A percentile compares a stretch with the other conserved stretches of the same genome.
Conservation (phyloP, 306 rosid genomes). For the Elaeagnus macrophylla region DNA sequence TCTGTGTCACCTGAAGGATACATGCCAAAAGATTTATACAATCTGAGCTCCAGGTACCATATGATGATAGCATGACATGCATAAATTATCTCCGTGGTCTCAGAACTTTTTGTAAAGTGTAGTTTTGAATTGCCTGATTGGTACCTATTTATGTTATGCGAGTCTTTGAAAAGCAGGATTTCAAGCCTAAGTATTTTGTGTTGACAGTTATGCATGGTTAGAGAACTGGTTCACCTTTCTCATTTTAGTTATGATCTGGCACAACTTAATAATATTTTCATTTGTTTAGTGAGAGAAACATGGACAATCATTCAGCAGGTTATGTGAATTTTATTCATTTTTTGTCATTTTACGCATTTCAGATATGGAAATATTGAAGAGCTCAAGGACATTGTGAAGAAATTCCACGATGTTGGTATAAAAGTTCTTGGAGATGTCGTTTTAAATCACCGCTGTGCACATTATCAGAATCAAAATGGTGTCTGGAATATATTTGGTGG, state of each 20-base stretch:
- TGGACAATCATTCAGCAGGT: slow-evolving; percentile 1
- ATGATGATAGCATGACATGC: background rate
- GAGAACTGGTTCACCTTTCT: too few relatives aligned
- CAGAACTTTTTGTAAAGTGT: too few relatives aligned
- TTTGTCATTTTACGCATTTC: slow-evolving; percentile 15
- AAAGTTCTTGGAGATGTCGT: slow-evolving; percentile 93
- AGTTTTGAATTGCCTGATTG: background rate
- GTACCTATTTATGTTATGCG: too few relatives aligned
- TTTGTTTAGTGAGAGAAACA: background rate
- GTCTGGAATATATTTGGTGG: slow-evolving; percentile 97
- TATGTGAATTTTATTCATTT: slow-evolving; percentile 11
- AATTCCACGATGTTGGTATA: slow-evolving; percentile 54
- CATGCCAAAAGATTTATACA: slow-evolving; percentile 89
- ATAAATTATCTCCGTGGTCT: too few relatives aligned
- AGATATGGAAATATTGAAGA: slow-evolving; percentile 83
- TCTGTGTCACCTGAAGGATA: slow-evolving; percentile 94
- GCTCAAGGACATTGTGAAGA: slow-evolving; percentile 68
- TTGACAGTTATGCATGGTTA: too few relatives aligned
- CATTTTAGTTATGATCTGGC: too few relatives aligned
- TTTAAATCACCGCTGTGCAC: slow-evolving; percentile 95
- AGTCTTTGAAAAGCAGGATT: too few relatives aligned
- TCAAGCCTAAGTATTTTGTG: too few relatives aligned
- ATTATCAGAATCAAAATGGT: slow-evolving; percentile 71
- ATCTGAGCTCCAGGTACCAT: slow-evolving; percentile 77
- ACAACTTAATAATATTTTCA: background rate